These are phyloP conservation scores for Penicillium concentricum DNA, from an alignment of 2,329 filamentous ascomycete genomes.

Conservation along the genomic window DNA sequence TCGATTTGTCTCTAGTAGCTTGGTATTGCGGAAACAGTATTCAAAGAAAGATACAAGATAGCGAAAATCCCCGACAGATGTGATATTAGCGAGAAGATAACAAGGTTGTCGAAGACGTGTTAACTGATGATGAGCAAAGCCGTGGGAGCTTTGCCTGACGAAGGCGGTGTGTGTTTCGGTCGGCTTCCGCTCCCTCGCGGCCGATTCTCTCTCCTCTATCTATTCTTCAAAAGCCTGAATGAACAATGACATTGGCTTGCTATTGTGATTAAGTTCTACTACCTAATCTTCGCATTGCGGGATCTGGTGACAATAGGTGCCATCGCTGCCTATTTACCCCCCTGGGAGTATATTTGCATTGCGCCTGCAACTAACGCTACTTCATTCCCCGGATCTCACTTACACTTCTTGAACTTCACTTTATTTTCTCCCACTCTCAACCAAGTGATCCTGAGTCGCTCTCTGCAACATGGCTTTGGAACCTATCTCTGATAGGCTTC, in stretches of 20 bases:
- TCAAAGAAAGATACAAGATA: neutral
- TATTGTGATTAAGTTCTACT: constrained; percentile 11
- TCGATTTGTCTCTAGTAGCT: constrained; percentile 8
- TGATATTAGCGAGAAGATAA: constrained; percentile 4
- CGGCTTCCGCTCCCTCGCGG: constrained; percentile 19
- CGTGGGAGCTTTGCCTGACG: constrained; percentile 25
- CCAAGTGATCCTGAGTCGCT: neutral
- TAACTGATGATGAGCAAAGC: constrained; percentile 5
- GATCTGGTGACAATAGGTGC: constrained; percentile 10
- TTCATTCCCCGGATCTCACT: constrained; percentile 14
- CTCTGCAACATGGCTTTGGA: constrained; percentile 49
- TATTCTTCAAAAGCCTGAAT: constrained; percentile 18
- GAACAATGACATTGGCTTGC: constrained; percentile 18
- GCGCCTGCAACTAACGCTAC: constrained; percentile 1
- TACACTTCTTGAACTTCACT: neutral
- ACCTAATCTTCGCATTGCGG: constrained; percentile 1
- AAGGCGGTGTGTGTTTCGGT: constrained; percentile 33
- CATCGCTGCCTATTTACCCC: constrained; percentile 2
- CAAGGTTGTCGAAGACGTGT: constrained; percentile 10
- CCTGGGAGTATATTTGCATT: constrained; percentile 6
- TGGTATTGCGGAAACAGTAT: neutral
- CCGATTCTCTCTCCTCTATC: constrained; percentile 29
- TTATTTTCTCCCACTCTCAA: neutral
- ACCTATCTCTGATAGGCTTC: constrained; percentile 50
- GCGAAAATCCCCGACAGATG: constrained; percentile 1